A percentile compares a stretch with the other conserved stretches of the same genome.
These are phyloP conservation scores for Ophiocordyceps polyrhachis-furcata DNA, from an alignment of 2,329 filamentous ascomycete species.

Conservation along the genomic window DNA sequence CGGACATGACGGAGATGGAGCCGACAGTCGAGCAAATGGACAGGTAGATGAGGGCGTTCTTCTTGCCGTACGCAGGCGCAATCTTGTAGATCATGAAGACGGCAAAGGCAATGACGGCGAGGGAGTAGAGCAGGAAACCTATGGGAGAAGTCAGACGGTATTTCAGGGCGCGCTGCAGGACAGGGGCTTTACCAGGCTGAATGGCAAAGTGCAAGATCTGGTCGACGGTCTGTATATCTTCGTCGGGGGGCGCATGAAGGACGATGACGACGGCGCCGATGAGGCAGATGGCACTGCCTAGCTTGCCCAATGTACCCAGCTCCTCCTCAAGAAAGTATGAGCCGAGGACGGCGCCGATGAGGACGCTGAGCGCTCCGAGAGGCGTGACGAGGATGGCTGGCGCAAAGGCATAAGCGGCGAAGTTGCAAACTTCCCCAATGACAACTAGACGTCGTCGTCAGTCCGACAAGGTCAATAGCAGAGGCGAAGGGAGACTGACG, in stretches of 20 bases:
- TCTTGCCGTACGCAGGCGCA: conserved; percentile 76
- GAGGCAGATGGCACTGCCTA: conserved; percentile 90
- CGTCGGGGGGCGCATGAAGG: conserved; percentile 85
- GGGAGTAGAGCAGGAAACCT: conserved; percentile 84
- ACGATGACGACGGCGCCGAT: conserved; percentile 96
- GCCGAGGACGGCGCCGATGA: conserved; percentile 86
- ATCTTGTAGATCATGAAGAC: conserved; percentile 92
- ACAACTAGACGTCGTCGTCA: conserved; percentile 44
- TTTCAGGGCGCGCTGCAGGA: neutral
- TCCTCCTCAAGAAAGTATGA: conserved; percentile 88
- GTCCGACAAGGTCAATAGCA: conserved; percentile 1
- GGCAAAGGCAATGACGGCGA: conserved; percentile 65
- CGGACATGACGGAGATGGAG: conserved; percentile 95
- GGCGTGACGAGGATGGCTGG: conserved; percentile 97
- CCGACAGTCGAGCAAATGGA: conserved; percentile 96
- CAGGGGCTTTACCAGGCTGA: conserved; percentile 49
- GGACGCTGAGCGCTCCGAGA: conserved; percentile 76
- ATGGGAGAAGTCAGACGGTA: conserved; percentile 2
- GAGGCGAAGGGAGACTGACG: conserved; percentile 33
- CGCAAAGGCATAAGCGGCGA: conserved; percentile 93
- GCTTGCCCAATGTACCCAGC: conserved; percentile 75
- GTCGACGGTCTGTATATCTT: conserved; percentile 79
- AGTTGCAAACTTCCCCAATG: conserved; percentile 87
- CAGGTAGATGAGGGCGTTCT: conserved; percentile 88
- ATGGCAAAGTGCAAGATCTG: conserved; percentile 82